Base-by-base conservation (phyloP, 148 eudicot species). In the Suaeda aralocaspica region DNA sequence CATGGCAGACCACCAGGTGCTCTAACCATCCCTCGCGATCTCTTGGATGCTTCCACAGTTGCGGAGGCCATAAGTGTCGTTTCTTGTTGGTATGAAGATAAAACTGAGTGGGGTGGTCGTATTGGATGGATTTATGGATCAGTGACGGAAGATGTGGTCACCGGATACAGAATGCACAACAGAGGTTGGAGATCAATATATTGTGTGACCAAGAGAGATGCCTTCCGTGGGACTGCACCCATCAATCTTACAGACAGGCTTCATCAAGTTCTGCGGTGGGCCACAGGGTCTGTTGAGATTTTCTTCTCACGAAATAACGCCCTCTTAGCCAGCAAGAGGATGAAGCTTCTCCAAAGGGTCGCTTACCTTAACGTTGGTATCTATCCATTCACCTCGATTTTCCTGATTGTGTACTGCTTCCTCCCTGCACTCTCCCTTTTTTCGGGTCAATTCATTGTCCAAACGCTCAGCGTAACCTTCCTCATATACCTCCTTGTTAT, bases 111-210 rank as follows among this genome's bases (percentile, higher is more conserved):
- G 98, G 98, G 98, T 6, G 73, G 75, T 12, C 84, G 96, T 10
- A 84, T 93, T 11, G 98, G 98, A 50, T 93, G 98, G 98, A 93
- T 93, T 78, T 93, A 93, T 18, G 98, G 98, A 39, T 92, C 98
- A 0, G 98, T 92, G 8, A 92, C 98, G 0, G 98, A 92, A 71
- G 98, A 93, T 21, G 98, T 93, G 64, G 90, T 93, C 25, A 93
- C 98, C 0, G 98, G 98, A 1, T 93, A 90, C 76, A 45, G 98
- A 25, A 93, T 93, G 98, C 98, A 93, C 69, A 93, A 93, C 68
- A 68, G 98, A 8, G 98, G 98, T 2, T 93, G 98, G 98, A 83
- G 81, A 57, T 93, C 98, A 1, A 79, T 93, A 30, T 93, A 93
- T 70, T 90, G 96, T 42, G 98, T 93, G 12, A 90, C 98, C 14